A percentile compares a stretch with the other conserved stretches of the same genome.
Conservation (phyloP, 169 alveolate species). For the Fabrea salina region DNA sequence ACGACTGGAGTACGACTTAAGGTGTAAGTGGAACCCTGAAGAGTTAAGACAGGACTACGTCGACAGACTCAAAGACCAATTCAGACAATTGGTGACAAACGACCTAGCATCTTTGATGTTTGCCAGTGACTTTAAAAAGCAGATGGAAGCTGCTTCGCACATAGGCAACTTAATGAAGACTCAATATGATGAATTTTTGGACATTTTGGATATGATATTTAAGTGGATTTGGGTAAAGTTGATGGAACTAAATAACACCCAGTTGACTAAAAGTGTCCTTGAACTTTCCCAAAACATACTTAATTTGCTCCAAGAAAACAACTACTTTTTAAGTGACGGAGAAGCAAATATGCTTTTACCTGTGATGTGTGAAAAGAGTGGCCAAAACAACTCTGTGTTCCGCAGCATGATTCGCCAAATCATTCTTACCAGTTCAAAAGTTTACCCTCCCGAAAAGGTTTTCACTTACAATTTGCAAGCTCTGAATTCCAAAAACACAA, state of each 20-base stretch:
- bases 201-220: slow-evolving; percentile 60
- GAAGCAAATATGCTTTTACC: slow-evolving; percentile 61
- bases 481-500: slow-evolving; percentile 56
- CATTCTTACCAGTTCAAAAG: slow-evolving; percentile 38
- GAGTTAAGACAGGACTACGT: slow-evolving; percentile 60
- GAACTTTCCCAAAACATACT: slow-evolving; percentile 49
- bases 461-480: slow-evolving; percentile 44
- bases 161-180: slow-evolving; percentile 42
- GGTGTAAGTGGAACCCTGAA: slow-evolving; percentile 53
- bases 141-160: slow-evolving; percentile 49
- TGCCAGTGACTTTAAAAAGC: slow-evolving; percentile 55
- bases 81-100: slow-evolving; percentile 45
- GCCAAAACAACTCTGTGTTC: slow-evolving; percentile 58
- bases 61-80: slow-evolving; percentile 54
- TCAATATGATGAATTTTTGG: slow-evolving; percentile 39
- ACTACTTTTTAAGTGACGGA: slow-evolving; percentile 51
- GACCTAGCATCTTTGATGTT: slow-evolving; percentile 35
- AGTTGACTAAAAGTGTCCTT: slow-evolving; percentile 52
- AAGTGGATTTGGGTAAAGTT: slow-evolving; percentile 61
- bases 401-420: slow-evolving; percentile 51
- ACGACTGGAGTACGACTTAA: slow-evolving; percentile 62
- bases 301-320: slow-evolving; percentile 31
- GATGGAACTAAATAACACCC: slow-evolving; percentile 54
- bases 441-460: slow-evolving; percentile 49
- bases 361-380: slow-evolving; percentile 58